Conservation (phyloP, 179 eudicot genomes). For the Gypsophila paniculata region DNA sequence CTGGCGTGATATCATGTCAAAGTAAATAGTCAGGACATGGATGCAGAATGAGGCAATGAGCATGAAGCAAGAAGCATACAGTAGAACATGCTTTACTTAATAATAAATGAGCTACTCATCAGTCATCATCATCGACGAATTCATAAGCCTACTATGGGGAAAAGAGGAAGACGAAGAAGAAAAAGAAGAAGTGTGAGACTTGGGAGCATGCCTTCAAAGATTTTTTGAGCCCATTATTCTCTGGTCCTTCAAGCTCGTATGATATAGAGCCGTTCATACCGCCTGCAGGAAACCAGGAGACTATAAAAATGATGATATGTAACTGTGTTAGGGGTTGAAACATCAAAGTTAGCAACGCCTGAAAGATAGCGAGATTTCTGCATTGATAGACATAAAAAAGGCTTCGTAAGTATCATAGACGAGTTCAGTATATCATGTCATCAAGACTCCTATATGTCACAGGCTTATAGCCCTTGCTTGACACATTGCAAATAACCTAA, state of each 20-base stretch:
- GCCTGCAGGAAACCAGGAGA: constrained; percentile 43
- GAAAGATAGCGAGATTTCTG: background rate
- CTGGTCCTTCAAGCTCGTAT: constrained; percentile 85
- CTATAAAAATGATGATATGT: background rate
- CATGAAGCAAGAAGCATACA: background rate
- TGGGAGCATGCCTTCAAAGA: constrained; percentile 58
- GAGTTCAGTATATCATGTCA: constrained; percentile 2
- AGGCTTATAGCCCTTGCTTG: background rate
- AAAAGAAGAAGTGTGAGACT: constrained; percentile 8
- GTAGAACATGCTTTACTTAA: background rate
- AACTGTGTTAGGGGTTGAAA: background rate
- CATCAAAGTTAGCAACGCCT: background rate
- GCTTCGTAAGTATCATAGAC: background rate
- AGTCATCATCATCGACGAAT: background rate
- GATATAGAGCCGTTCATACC: constrained; percentile 96
- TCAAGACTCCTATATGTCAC: background rate
- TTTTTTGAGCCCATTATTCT: constrained; percentile 73
- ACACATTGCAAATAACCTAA: background rate
- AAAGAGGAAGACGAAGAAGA: background rate
- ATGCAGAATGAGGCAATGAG: background rate
- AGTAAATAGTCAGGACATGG: constrained; percentile 24
- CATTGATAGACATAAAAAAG: background rate
- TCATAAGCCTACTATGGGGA: background rate
- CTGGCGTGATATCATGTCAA: constrained; percentile 26
- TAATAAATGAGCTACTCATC: background rate